phyloP scores from a whole-genome alignment of 306 rosid genomes.

The Cajanus cajan region DNA sequence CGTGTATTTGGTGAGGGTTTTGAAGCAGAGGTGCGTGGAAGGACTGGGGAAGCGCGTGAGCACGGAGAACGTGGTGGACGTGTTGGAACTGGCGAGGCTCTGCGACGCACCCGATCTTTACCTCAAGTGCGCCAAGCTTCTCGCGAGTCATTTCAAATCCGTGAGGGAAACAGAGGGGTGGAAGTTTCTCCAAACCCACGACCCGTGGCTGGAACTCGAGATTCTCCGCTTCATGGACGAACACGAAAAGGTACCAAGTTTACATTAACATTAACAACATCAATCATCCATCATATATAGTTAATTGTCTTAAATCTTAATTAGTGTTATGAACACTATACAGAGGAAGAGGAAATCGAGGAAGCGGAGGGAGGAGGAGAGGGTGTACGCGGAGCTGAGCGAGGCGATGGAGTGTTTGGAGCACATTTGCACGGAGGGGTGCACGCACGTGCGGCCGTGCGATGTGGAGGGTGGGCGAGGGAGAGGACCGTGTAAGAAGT shows the following conservation, averaged over 20 bases:
- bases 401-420: constrained; percentile 92
- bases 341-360: constrained; percentile 71
- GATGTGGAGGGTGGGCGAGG: constrained; percentile 41
- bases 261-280: no score
- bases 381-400: constrained; percentile 55
- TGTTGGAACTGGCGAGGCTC: constrained; percentile 72
- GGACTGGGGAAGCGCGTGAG: constrained; percentile 47
- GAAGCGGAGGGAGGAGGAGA: constrained; percentile 52
- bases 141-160: constrained; percentile 40
- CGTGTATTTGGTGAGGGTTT: constrained; percentile 54
- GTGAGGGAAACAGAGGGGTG: constrained; percentile 77
- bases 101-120: constrained; percentile 86
- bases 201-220: constrained; percentile 63
- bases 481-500: constrained; percentile 55
- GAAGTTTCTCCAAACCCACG: constrained; percentile 69
- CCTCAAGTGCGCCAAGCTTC: constrained; percentile 61
- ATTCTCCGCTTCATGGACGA: constrained; percentile 65
- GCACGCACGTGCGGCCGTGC: constrained; percentile 62
- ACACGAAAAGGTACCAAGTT: constrained; percentile 37
- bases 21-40: constrained; percentile 61
- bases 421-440: constrained; percentile 85
- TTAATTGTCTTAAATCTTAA: no score
- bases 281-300: no score
- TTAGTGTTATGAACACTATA: no score
- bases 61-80: constrained; percentile 70